These are phyloP conservation scores for Mortierella sp. DNA, from an alignment of 371 early-diverging fungal species.

Conservation along the genomic window DNA sequence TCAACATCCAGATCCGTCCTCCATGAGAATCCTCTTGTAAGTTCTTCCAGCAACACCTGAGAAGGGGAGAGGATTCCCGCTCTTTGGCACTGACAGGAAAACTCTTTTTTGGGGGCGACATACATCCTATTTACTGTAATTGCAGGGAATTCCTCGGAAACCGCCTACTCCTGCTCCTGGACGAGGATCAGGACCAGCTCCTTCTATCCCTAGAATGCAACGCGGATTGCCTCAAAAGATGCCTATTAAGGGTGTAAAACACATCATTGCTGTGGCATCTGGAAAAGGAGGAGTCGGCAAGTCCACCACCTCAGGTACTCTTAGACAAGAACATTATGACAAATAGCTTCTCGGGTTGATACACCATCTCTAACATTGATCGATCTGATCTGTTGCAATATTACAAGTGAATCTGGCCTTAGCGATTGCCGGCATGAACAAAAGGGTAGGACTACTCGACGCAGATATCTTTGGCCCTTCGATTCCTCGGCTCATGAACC, in stretches of 20 bases:
- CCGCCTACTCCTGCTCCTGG: constrained; percentile 34
- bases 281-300: constrained; percentile 95
- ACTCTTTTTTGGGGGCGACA: not conserved
- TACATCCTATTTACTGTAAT: not conserved
- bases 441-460: constrained; percentile 86
- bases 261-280: constrained; percentile 86
- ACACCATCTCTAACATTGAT: too few relatives aligned
- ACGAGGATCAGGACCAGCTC: constrained; percentile 51
- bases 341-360: not conserved
- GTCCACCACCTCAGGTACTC: constrained; percentile 84
- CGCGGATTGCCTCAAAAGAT: constrained; percentile 76
- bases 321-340: not conserved
- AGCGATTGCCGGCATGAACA: constrained; percentile 72
- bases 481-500: constrained; percentile 87
- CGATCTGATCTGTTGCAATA: not conserved
- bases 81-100: not conserved
- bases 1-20: constrained; percentile 54
- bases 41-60: not conserved
- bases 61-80: too few relatives aligned
- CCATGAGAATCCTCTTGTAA: constrained; percentile 75
- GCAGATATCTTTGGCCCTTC: constrained; percentile 95
- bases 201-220: constrained; percentile 70
- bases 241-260: constrained; percentile 75
- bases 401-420: constrained; percentile 82
- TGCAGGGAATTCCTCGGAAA: constrained; percentile 37